Evolutionary conservation across 1,284 basidiomycete species (phyloP), one percentile per base, ranked within the genome.

Genomic region (Trichosporon faecale): DNA sequence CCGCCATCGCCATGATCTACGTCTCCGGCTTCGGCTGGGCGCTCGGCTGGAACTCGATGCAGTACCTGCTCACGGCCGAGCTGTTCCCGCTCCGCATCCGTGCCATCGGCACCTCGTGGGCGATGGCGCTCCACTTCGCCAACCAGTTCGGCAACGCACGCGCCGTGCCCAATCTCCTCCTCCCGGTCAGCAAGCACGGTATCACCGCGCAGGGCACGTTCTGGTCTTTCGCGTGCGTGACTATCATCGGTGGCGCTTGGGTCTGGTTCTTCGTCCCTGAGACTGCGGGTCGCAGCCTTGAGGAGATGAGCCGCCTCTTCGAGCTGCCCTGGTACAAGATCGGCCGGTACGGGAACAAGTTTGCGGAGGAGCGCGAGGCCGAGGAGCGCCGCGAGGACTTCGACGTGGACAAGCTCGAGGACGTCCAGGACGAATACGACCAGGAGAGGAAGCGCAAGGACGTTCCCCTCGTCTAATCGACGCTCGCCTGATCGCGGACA

Each of bases 191-290:
- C 31, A 14, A 55, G 29, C 44, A 46, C 46, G 68, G 68, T 6
- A 70, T 70, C 65, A 70, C 68, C 6, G 65, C 68, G 0, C 65
- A 61, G 46, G 78, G 78, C 29, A 73, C 77, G 3, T 78, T 77
- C 66, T 64, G 75, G 68, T 79, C 77, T 66, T 77, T 77, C 61
- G 76, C 68, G 4, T 61, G 33, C 23, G 73, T 76, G 21, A 68
- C 76, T 29, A 37, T 72, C 57, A 57, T 76, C 21, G 72, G 72
- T 2, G 68, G 70, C 23, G 18, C 73, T 8, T 77, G 70, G 69
- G 66, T 73, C 6, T 79, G 66, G 64, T 76, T 77, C 73, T 69
- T 76, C 66, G 70, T 74, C 61, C 73, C 78, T 46, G 77, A 78
- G 68, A 77, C 77, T 12, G 77, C 69, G 3, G 69, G 69, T 9